Percentiles rank a stretch among this genome's conserved stretches.
Conservation (phyloP, 2,329 filamentous ascomycete genomes). For the Fusarium sacchari region DNA sequence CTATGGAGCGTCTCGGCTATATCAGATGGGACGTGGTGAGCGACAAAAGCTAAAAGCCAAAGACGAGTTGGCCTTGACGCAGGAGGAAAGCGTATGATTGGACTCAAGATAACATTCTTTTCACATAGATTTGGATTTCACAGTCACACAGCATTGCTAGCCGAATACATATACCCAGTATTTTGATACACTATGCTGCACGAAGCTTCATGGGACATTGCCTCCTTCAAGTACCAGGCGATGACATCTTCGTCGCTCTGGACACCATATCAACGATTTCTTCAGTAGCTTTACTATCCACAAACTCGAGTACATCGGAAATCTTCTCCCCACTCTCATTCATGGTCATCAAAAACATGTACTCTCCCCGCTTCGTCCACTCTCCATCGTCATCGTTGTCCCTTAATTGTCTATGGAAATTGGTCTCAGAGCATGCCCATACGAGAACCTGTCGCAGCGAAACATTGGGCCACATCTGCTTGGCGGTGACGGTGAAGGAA, state of each 20-base stretch:
- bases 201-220: not conserved
- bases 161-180: not conserved
- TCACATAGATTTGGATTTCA: not conserved
- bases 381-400: not conserved
- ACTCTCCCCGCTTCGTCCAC: not conserved
- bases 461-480: not conserved
- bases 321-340: not conserved
- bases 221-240: fast-evolving
- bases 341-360: not conserved
- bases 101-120: not conserved
- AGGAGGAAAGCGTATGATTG: not conserved
- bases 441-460: not conserved
- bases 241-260: not conserved
- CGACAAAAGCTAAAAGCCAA: not conserved
- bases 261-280: not conserved
- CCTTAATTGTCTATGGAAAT: not conserved
- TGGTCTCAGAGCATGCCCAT: not conserved
- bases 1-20: constrained; percentile 8
- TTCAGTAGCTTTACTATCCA: not conserved
- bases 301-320: not conserved
- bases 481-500: not conserved
- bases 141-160: not conserved
- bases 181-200: not conserved
- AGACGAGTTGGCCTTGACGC: not conserved
- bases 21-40: constrained; percentile 5